Conservation (phyloP, 306 rosid species). For the Trifolium fragiferum region DNA sequence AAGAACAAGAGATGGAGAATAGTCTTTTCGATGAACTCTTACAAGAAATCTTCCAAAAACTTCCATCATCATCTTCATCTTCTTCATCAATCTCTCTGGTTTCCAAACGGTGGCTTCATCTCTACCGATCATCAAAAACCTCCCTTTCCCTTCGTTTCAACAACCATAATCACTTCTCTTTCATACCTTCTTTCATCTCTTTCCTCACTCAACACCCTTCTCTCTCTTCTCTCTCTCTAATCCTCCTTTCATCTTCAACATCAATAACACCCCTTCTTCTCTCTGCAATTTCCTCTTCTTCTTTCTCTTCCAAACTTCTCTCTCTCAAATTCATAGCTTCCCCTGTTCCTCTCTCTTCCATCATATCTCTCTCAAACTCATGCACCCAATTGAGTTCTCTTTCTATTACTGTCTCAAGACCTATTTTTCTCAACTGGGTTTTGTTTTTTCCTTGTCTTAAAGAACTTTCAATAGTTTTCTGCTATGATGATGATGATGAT, state of each 20-base stretch:
- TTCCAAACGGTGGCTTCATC: constrained; percentile 85
- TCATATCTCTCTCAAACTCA: constrained; percentile 63
- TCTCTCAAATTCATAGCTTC: constrained; percentile 54
- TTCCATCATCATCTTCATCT: constrained; percentile 49
- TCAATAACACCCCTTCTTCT: constrained; percentile 40
- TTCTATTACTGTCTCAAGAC: constrained; percentile 61
- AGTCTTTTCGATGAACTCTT: constrained; percentile 76
- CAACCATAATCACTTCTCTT: constrained; percentile 32
- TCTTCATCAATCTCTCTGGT: constrained; percentile 66
- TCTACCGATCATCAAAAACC: constrained; percentile 69
- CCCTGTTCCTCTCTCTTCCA: constrained; percentile 66
- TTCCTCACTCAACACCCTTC: constrained; percentile 67
- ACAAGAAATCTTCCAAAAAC: constrained; percentile 71
- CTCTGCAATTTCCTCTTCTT: constrained; percentile 48
- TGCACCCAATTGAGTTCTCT: constrained; percentile 64
- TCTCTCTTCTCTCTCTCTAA: constrained; percentile 62
- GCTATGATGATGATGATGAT: constrained; percentile 35
- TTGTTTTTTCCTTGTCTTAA: constrained; percentile 55
- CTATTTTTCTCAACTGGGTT: constrained; percentile 67
- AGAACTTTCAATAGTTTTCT: constrained; percentile 51
- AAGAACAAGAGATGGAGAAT: constrained; percentile 49
- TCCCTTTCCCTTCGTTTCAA: constrained; percentile 67
- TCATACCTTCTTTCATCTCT: constrained; percentile 53
- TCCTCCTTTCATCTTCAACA: background rate
- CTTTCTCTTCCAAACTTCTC: constrained; percentile 51